These are phyloP conservation scores for Amphicarpaea edgeworthii DNA, from an alignment of 306 rosid genomes.

Conservation along the genomic window DNA sequence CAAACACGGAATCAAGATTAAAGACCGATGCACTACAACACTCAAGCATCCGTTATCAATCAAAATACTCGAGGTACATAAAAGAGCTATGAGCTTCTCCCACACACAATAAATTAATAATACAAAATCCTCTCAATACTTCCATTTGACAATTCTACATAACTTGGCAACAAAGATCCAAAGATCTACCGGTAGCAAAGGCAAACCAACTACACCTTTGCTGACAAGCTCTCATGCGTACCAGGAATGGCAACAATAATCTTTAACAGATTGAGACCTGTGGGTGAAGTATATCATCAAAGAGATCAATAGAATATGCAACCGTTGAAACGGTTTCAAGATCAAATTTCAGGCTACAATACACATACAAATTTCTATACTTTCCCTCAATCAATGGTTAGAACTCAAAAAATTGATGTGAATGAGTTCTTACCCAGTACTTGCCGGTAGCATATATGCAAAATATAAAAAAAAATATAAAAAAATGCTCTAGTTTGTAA, in stretches of 20 bases:
- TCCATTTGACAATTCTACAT: background rate
- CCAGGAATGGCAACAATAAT: background rate
- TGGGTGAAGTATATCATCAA: background rate
- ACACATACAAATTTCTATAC: constrained; percentile 52
- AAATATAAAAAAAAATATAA: constrained; percentile 26
- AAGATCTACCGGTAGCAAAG: background rate
- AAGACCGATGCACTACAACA: too few species aligned
- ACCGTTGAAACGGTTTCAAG: constrained; percentile 1
- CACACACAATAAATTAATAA: background rate
- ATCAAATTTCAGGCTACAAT: constrained; percentile 11
- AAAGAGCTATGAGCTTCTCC: too few species aligned
- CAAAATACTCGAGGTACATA: background rate
- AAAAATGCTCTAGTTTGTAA: constrained; percentile 16
- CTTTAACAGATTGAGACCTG: constrained; percentile 19
- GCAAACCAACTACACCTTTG: background rate
- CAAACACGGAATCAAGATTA: too few species aligned
- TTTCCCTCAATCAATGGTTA: constrained; percentile 45
- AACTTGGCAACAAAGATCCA: background rate
- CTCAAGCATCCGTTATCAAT: too few species aligned
- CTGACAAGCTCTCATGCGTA: background rate
- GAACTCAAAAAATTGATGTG: constrained; percentile 57
- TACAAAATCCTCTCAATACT: background rate
- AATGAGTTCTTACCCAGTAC: constrained; percentile 47
- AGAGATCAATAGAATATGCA: constrained; percentile 30
- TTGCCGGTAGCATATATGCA: constrained; percentile 47